Conservation (phyloP, 176 grass and related monocot species). For the Aegilops speltoides region DNA sequence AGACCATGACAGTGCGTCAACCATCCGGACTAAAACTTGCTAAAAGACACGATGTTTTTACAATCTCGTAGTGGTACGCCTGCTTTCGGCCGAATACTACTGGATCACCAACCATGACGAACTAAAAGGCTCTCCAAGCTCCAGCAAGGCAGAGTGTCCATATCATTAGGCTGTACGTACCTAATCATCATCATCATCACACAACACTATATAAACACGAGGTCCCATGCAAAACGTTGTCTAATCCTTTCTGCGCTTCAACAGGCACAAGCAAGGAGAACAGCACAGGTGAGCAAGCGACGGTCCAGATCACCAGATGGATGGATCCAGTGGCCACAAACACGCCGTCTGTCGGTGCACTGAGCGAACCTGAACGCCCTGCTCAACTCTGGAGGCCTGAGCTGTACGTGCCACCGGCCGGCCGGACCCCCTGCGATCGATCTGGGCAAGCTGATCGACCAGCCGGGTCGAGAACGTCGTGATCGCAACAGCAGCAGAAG, state of each 20-base stretch:
- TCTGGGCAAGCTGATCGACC: neutral
- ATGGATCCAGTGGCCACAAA: no score
- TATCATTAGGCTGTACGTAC: neutral
- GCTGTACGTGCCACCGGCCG: neutral
- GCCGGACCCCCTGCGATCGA: no score
- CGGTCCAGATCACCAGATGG: no score
- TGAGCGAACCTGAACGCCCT: neutral
- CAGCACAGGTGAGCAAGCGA: no score
- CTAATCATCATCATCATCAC: neutral
- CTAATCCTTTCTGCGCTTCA: neutral
- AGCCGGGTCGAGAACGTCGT: neutral
- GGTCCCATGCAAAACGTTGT: neutral
- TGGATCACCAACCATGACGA: neutral
- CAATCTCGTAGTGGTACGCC: no score
- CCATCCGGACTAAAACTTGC: no score
- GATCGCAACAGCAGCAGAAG: neutral
- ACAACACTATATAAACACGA: neutral
- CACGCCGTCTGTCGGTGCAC: neutral
- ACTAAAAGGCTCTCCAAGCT: neutral
- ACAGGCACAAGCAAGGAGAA: no score
- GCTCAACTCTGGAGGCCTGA: neutral
- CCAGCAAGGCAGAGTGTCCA: neutral
- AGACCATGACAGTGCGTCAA: no score
- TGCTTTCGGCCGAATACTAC: neutral
- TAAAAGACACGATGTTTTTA: no score